Base-by-base conservation (phyloP, 106 monocot genomes). In the Vanilla planifolia region DNA sequence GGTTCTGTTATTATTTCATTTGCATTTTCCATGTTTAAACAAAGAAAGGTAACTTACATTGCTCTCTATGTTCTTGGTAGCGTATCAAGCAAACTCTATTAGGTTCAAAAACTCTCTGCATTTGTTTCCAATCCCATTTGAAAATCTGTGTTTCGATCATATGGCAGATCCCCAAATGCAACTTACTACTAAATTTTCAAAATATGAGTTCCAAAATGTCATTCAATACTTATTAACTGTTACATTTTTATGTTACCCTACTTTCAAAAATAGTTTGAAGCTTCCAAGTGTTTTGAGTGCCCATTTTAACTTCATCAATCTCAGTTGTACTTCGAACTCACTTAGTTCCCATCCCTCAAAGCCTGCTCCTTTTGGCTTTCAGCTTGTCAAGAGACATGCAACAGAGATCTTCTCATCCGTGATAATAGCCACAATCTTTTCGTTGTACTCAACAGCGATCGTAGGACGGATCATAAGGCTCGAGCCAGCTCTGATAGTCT, bases 11-110 rank as follows among this genome's bases (percentile, higher is more conserved):
- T 96, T 46, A 87, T 96, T 63, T 91, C 96, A 56, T 96, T 96
- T 74, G 96, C 96, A 33, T 96, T 96, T 77, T 81, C 96, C 57
- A 96, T 96, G 96, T 96, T 96, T 75, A 84, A 91, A 37, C 93
- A 93, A 55, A 88, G 88, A 82, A 85, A 93, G 93, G 93, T 89
- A 63, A 37, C 16, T 36, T 50, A 9, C 33, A 33, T 59, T 43
- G 35, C n/a, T 39, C 40, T n/a, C 16, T 33, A 15, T n/a, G 8
- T 7, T 21, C 10, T 48, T 57, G 11, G 22, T 43, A 8, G 48
- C 48, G 23, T 21, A 48, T 9, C 22, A 21, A n/a, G n/a, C n/a
- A n/a, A n/a, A n/a, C n/a, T n/a, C n/a, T n/a, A n/a, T n/a, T n/a
- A n/a, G n/a, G n/a, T n/a, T n/a, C n/a, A n/a, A n/a, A n/a, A n/a